phyloP scores from a whole-genome alignment of 2,329 filamentous ascomycete genomes.

The Alternaria infectoria region DNA sequence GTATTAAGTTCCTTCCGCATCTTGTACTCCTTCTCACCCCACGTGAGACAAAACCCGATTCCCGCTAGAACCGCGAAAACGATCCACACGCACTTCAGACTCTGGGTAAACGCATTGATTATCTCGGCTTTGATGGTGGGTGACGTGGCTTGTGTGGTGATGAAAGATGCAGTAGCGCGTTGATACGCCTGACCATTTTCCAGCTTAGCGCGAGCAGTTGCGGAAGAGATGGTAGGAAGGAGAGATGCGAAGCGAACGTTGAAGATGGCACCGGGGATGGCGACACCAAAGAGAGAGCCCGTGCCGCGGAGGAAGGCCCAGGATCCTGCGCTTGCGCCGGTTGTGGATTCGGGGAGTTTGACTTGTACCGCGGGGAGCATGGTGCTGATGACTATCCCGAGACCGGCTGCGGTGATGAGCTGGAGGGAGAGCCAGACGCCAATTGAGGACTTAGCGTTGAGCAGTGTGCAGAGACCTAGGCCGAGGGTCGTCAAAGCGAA shows the following conservation, averaged over 20 bases:
- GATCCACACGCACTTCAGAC: slow-evolving; percentile 49
- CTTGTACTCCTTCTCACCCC: slow-evolving; percentile 46
- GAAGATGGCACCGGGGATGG: slow-evolving; percentile 39
- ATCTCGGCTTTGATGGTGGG: slow-evolving; percentile 33
- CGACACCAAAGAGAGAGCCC: slow-evolving; percentile 38
- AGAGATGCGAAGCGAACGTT: slow-evolving; percentile 29
- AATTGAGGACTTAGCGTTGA: slow-evolving; percentile 15
- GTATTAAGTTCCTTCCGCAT: slow-evolving; percentile 50
- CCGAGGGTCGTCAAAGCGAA: slow-evolving; percentile 30
- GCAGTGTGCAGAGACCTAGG: slow-evolving; percentile 22
- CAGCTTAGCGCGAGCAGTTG: slow-evolving; percentile 12
- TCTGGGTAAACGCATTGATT: slow-evolving; percentile 40
- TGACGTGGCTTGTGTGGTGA: slow-evolving; percentile 19
- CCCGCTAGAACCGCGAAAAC: slow-evolving; percentile 43
- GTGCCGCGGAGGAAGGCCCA: slow-evolving; percentile 41
- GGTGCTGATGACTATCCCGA: slow-evolving; percentile 34
- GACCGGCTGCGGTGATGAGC: slow-evolving; percentile 28
- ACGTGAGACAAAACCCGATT: slow-evolving; percentile 43
- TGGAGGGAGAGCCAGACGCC: slow-evolving; percentile 32
- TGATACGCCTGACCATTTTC: slow-evolving; percentile 36
- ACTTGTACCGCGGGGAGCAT: slow-evolving; percentile 41
- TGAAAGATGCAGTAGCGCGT: slow-evolving; percentile 28
- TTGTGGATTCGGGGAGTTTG: slow-evolving; percentile 29
- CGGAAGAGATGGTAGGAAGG: slow-evolving; percentile 14
- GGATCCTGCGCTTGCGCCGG: slow-evolving; percentile 28